phyloP scores from a whole-genome alignment of 106 monocot species.

The Iris macrosiphon region DNA sequence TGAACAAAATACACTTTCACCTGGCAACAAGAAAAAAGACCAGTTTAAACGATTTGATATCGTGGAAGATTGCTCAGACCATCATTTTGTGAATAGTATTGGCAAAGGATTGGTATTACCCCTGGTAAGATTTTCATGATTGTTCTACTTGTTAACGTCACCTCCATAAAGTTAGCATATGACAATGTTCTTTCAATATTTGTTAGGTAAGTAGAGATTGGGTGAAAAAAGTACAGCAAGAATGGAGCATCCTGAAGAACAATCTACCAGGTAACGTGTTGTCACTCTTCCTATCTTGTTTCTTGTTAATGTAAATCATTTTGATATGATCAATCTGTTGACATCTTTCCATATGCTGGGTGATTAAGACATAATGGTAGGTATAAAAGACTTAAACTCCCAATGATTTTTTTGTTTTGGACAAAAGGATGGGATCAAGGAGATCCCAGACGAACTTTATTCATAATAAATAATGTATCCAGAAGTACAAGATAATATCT shows the following conservation, averaged over 20 bases:
- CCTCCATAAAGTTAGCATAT: not conserved
- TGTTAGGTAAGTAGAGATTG: conserved; percentile 57
- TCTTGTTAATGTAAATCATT: too few species aligned
- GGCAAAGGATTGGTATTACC: conserved; percentile 22
- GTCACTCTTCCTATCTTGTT: not conserved
- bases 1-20: conserved; percentile 6
- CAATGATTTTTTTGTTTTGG: too few species aligned
- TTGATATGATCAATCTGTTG: too few species aligned
- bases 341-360: too few species aligned
- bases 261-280: conserved; percentile 78
- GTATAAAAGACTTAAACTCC: too few species aligned
- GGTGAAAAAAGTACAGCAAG: conserved; percentile 78
- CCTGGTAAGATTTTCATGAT: conserved; percentile 14
- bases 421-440: too few species aligned
- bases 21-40: conserved; percentile 10
- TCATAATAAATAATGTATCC: too few species aligned
- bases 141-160: not conserved
- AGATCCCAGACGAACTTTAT: too few species aligned
- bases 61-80: conserved; percentile 63
- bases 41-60: conserved; percentile 61
- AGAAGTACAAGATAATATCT: too few species aligned
- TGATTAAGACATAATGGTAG: too few species aligned
- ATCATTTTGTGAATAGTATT: conserved; percentile 51
- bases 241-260: conserved; percentile 73
- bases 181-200: not conserved